Evolutionary conservation across 495 filamentous ascomycete species (phyloP).

Genomic region (Lophiostoma macrostomum): DNA sequence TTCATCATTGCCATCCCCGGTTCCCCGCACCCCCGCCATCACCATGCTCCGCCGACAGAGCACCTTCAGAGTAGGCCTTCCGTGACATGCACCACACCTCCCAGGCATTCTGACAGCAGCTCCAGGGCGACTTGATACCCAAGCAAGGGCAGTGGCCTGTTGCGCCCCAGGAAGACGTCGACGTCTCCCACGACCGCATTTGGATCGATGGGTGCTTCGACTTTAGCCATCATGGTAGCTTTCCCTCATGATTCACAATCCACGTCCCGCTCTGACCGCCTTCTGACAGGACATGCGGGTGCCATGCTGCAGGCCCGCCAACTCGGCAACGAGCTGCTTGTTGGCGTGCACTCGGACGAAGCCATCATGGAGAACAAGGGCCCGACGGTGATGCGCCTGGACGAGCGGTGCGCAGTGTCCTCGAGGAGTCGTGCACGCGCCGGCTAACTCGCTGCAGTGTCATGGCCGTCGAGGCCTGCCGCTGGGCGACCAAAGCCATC

Average conservation of each 20-base stretch:
- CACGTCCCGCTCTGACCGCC: background rate
- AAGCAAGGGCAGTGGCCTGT: conserved; percentile 61
- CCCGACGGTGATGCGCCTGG: conserved; percentile 91
- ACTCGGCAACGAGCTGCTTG: conserved; percentile 79
- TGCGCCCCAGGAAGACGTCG: conserved; percentile 61
- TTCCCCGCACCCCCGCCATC: background rate
- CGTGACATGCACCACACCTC: too few species aligned
- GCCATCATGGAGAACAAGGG: conserved; percentile 95
- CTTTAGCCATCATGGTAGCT: conserved; percentile 89
- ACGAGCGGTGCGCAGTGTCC: conserved; percentile 62
- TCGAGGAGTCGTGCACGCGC: background rate
- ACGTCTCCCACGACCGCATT: conserved; percentile 67
- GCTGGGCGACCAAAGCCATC: conserved; percentile 83
- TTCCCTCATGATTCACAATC: background rate
- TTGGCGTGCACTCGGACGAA: conserved; percentile 92
- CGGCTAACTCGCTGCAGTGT: conserved; percentile 45
- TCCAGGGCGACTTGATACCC: conserved; percentile 37
- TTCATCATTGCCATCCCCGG: background rate
- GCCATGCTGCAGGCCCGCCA: conserved; percentile 91
- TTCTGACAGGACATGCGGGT: conserved; percentile 77
- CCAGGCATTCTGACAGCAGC: background rate
- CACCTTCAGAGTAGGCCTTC: too few species aligned
- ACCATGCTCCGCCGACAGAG: conserved; percentile 27
- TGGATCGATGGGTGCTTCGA: conserved; percentile 99
- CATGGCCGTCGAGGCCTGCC: conserved; percentile 86